Evolutionary conservation across 2,329 filamentous ascomycete genomes (phyloP).

Genomic region (Fusarium coffeatum): DNA sequence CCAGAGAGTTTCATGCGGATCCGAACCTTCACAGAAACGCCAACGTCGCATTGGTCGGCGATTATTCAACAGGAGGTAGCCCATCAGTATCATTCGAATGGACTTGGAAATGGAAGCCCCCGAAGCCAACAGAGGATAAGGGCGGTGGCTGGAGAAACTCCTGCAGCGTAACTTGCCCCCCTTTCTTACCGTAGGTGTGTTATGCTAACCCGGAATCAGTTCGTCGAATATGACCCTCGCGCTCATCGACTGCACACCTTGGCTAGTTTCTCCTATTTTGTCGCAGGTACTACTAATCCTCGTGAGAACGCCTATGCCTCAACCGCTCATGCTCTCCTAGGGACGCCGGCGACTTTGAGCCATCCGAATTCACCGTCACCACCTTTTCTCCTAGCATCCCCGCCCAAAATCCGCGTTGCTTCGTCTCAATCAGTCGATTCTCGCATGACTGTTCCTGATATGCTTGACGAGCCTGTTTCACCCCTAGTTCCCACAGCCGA

Average conservation of each 20-base stretch:
- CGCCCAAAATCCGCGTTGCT: conserved; percentile 82
- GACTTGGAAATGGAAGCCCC: conserved; percentile 97
- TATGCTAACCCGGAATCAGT: conserved; percentile 62
- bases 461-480: conserved; percentile 67
- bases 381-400: conserved; percentile 77
- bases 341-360: conserved; percentile 58
- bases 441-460: conserved; percentile 78
- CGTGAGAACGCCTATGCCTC: conserved; percentile 1
- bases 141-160: conserved; percentile 95
- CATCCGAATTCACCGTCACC: conserved; percentile 76
- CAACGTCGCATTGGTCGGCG: conserved; percentile 94
- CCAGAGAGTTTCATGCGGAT: conserved; percentile 94
- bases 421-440: conserved; percentile 90
- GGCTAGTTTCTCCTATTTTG: conserved; percentile 95
- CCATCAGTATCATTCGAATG: conserved; percentile 90
- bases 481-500: conserved; percentile 59
- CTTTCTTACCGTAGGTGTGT: not conserved
- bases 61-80: conserved; percentile 86
- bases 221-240: conserved; percentile 96
- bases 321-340: conserved; percentile 50
- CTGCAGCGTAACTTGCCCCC: conserved; percentile 75
- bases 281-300: conserved; percentile 73
- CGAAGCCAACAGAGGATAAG: conserved; percentile 81
- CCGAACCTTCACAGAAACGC: conserved; percentile 97
- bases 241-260: conserved; percentile 89